These are phyloP conservation scores for Salvia hispanica DNA, from an alignment of 257 asterid genomes.

Conservation along the genomic window DNA sequence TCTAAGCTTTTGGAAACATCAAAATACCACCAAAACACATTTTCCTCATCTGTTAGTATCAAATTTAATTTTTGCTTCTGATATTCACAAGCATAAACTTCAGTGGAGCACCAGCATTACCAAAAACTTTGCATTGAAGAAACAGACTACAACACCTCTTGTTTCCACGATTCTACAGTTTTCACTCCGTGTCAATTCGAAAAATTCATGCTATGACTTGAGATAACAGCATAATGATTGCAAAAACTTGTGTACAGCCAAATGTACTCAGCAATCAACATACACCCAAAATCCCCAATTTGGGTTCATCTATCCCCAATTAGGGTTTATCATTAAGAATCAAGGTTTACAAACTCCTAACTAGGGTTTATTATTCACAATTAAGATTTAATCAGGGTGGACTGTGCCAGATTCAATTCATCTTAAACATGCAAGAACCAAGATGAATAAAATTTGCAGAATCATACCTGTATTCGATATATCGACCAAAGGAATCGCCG, in stretches of 20 bases:
- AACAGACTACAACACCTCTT: background rate
- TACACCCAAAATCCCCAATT: too few species aligned
- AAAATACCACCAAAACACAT: background rate
- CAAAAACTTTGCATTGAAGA: background rate
- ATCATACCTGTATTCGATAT: constrained; percentile 58
- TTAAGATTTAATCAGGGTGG: too few species aligned
- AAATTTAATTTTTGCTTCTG: too few species aligned
- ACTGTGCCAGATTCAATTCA: background rate
- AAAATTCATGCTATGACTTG: background rate
- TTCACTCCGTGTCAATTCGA: background rate
- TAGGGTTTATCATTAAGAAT: too few species aligned
- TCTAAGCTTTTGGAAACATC: background rate
- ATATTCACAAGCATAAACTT: background rate
- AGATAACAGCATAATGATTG: background rate
- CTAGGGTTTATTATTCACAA: too few species aligned
- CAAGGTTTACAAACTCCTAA: too few species aligned
- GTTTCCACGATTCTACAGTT: background rate
- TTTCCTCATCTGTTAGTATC: background rate
- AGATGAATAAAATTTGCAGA: constrained; percentile 5
- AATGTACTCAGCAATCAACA: too few species aligned
- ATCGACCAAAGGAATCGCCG: constrained; percentile 80
- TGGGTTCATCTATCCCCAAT: too few species aligned
- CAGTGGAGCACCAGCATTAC: background rate
- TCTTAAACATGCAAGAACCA: background rate
- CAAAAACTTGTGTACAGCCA: too few species aligned